Base-by-base conservation (phyloP, 2,329 filamentous ascomycete genomes). In the Metarhizium brunneum region DNA sequence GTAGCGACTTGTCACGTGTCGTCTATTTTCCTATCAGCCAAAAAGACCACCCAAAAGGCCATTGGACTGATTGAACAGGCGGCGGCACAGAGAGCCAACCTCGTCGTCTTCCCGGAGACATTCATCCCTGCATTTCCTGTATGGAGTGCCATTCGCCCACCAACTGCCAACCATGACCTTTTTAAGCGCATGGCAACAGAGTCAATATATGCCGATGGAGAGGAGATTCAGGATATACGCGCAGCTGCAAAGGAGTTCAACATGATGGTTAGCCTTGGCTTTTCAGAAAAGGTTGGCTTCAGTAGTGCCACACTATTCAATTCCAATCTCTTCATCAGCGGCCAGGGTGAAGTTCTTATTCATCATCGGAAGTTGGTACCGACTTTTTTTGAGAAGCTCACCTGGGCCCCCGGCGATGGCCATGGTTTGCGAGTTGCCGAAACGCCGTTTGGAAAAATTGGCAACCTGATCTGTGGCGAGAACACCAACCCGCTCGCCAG, bases 301-400 rank as follows among this genome's bases (percentile, higher is more conserved):
- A 78, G 76, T 59, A 67, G 66, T 25, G 78, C 71, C 0, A 76
- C 72, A 1, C 57, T 82, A 1, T 82, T 73, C 63, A 82, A 82
- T 59, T 74, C 77, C 0, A 79, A 79, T 30, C 14, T 82, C 0
- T 64, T 81, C 20, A 76, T 82, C 47, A 67, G 66, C 1, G 57
- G 62, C 2, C 57, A 70, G 3, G 79, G 79, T 0, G 61, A 75
- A 3, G 66, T 81, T 1, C 56, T 78, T 2, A 71, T 76, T 0
- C 78, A 81, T 55, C 78, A 82, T 56, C 69, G 79, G 1, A 83
- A 83, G 55, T 63, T 82, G 1, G 70, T 79, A 63, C 77, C 79
- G 0, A 82, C 79, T 0, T 82, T 81, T 62, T 82, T 76, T 57
- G 80, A 83, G 65, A 82, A 81, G 59, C 59, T 82, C 25, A 78